phyloP scores from a whole-genome alignment of 2,329 filamentous ascomycete species.

The Eutypa lata region DNA sequence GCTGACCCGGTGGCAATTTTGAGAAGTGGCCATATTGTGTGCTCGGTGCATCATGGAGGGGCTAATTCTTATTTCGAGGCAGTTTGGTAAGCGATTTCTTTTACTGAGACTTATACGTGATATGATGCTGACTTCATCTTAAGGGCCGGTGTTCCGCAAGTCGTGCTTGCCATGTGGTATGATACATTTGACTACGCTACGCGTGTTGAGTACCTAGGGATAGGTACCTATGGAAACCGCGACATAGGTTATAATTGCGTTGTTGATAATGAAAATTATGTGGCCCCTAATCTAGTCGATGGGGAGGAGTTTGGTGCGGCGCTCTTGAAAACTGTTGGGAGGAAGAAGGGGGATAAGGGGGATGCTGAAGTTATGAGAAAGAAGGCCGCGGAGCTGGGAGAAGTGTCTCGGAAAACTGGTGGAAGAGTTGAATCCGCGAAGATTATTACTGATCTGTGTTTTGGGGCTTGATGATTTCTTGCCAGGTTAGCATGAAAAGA shows the following conservation, averaged over 20 bases:
- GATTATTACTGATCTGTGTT: conserved; percentile 4
- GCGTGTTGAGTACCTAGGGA: conserved; percentile 1
- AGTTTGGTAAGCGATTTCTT: background rate
- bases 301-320: conserved; percentile 2
- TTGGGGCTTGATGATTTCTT: background rate
- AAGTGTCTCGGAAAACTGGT: background rate
- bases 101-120: too few relatives aligned
- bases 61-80: conserved; percentile 1
- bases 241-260: background rate
- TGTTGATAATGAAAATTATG: conserved; percentile 1
- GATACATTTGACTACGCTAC: background rate
- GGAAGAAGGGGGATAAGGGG: background rate
- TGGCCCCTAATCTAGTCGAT: conserved; percentile 1
- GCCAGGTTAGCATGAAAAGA: too few relatives aligned
- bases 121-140: background rate
- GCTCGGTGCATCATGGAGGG: conserved; percentile 1
- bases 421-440: conserved; percentile 1
- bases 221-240: background rate
- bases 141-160: background rate
- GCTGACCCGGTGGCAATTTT: background rate
- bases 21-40: background rate
- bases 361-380: background rate
- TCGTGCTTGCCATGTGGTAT: conserved; percentile 1
- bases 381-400: background rate
- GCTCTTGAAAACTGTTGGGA: conserved; percentile 1